A percentile compares a stretch with the other conserved stretches of the same genome.
Conservation (phyloP, 495 filamentous ascomycete genomes). For the Hypoxylon fragiforme region DNA sequence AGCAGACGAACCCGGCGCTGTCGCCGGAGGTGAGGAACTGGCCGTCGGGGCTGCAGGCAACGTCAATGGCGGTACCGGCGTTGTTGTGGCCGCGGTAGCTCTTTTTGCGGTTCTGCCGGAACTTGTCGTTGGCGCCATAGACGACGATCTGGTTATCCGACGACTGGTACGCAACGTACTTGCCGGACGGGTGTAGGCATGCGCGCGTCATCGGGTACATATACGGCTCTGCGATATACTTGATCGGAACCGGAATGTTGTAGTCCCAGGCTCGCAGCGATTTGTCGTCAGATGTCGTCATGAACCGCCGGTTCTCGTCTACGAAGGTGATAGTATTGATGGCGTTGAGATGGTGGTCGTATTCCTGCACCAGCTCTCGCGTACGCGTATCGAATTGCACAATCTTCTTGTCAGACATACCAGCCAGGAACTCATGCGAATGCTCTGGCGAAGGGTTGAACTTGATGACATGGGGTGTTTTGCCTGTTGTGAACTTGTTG, state of each 20-base stretch:
- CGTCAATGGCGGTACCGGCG: constrained; percentile 88
- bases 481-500: constrained; percentile 84
- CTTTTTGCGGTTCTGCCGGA: constrained; percentile 97
- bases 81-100: constrained; percentile 94
- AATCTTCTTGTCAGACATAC: constrained; percentile 98
- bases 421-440: constrained; percentile 88
- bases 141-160: constrained; percentile 96
- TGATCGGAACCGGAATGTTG: constrained; percentile 82
- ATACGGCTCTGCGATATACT: constrained; percentile 90
- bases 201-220: constrained; percentile 92
- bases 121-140: constrained; percentile 90
- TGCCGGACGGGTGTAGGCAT: constrained; percentile 80
- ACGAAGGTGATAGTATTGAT: constrained; percentile 98
- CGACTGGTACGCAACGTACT: constrained; percentile 90
- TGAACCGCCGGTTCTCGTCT: constrained; percentile 92
- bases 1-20: constrained; percentile 83
- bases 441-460: constrained; percentile 83
- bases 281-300: constrained; percentile 97
- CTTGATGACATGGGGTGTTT: constrained; percentile 90
- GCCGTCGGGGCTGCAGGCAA: constrained; percentile 86
- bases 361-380: constrained; percentile 85
- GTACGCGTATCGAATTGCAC: constrained; percentile 93
- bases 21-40: constrained; percentile 86
- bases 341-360: constrained; percentile 96
- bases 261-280: constrained; percentile 96